These are phyloP conservation scores for Fusarium newnesense DNA, from an alignment of 2,329 filamentous ascomycete species.

Conservation along the genomic window DNA sequence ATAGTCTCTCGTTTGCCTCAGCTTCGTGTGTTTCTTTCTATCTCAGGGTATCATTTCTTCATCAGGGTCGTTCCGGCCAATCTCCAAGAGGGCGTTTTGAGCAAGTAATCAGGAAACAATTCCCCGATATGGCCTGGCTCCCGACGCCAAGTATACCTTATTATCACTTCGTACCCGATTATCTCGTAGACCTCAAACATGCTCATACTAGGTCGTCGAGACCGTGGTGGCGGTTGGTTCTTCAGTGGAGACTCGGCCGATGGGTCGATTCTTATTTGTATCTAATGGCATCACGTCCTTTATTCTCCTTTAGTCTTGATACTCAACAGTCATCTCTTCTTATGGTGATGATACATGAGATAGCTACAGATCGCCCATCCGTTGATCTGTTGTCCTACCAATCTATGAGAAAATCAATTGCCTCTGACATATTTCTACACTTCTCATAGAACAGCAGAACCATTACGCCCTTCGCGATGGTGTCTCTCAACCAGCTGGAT, in stretches of 20 bases:
- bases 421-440: neutral
- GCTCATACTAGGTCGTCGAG: slow-evolving; percentile 17
- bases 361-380: neutral
- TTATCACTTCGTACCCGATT: slow-evolving; percentile 11
- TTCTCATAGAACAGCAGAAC: neutral
- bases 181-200: slow-evolving; percentile 24
- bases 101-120: slow-evolving; percentile 38
- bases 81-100: slow-evolving; percentile 22
- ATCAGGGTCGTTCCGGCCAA: slow-evolving; percentile 19
- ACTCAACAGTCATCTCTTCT: slow-evolving; percentile 8
- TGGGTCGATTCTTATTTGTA: slow-evolving; percentile 41
- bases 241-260: slow-evolving; percentile 24
- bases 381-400: neutral
- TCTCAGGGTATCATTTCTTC: slow-evolving; percentile 10
- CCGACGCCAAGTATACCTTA: slow-evolving; percentile 27
- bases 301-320: slow-evolving; percentile 1
- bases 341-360: slow-evolving; percentile 9
- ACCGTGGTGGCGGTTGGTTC: slow-evolving; percentile 6
- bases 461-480: slow-evolving; percentile 23
- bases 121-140: slow-evolving; percentile 38
- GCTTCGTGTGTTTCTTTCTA: neutral
- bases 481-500: slow-evolving; percentile 35
- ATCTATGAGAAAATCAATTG: neutral
- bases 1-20: slow-evolving; percentile 2
- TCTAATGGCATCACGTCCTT: slow-evolving; percentile 31